A percentile compares a stretch with the other conserved stretches of the same genome.
phyloP scores from a whole-genome alignment of 345 rosid species.

The Capsella bursapastoris region DNA sequence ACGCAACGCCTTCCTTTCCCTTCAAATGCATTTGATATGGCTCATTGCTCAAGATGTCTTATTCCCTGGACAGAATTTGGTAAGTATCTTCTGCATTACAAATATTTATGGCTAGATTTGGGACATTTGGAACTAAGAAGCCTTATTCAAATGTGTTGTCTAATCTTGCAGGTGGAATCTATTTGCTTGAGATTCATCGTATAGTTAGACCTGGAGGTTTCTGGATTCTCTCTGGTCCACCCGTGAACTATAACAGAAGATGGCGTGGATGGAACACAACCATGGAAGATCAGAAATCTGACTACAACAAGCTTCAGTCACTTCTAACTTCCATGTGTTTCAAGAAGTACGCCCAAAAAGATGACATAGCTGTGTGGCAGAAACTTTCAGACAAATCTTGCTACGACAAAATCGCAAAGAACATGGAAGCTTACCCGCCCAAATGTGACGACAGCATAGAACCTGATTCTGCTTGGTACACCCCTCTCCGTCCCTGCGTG shows the following conservation, averaged over 20 bases:
- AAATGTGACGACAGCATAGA: conserved; percentile 95
- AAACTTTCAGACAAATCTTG: conserved; percentile 75
- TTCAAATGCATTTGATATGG: conserved; percentile 93
- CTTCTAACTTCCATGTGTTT: conserved; percentile 91
- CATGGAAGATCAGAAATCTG: conserved; percentile 80
- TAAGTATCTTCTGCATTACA: conserved; percentile 37
- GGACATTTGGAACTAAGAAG: background rate
- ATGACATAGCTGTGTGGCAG: conserved; percentile 96
- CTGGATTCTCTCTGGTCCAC: conserved; percentile 98
- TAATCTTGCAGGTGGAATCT: conserved; percentile 80
- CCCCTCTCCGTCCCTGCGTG: conserved; percentile 88
- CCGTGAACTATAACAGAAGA: conserved; percentile 78
- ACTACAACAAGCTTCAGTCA: conserved; percentile 78
- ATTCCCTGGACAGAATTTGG: conserved; percentile 99
- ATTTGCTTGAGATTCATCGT: conserved; percentile 89
- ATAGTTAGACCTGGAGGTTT: conserved; percentile 98
- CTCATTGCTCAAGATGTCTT: conserved; percentile 99
- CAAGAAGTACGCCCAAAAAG: conserved; percentile 76
- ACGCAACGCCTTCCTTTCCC: conserved; percentile 98
- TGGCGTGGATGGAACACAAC: conserved; percentile 99
- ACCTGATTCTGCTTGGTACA: conserved; percentile 98
- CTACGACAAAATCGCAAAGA: conserved; percentile 61
- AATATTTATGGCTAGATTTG: too few species aligned
- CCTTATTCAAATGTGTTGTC: background rate
- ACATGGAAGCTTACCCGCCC: conserved; percentile 75